These are phyloP conservation scores for Stenocarpella maydis DNA, from an alignment of 2,329 filamentous ascomycete species.

Conservation along the genomic window DNA sequence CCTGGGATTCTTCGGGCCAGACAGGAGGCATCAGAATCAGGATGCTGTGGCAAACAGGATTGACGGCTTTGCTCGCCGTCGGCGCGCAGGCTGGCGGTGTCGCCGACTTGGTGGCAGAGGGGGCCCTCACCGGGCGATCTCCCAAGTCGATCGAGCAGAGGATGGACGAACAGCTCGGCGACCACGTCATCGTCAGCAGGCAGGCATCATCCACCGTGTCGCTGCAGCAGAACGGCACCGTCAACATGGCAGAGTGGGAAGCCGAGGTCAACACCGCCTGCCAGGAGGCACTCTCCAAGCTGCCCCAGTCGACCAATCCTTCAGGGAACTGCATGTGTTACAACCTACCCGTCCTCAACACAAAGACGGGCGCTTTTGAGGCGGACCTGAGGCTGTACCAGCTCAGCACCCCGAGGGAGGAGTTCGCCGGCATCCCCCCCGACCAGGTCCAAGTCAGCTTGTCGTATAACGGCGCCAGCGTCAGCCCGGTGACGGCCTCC, in stretches of 20 bases:
- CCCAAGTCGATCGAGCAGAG: constrained; percentile 41
- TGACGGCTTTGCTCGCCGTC: constrained; percentile 48
- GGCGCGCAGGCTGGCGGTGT: constrained; percentile 47
- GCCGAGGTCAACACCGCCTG: constrained; percentile 66
- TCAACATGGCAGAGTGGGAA: constrained; percentile 67
- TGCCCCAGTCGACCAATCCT: constrained; percentile 72
- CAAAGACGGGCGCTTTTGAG: constrained; percentile 73
- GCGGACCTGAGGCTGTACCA: constrained; percentile 80
- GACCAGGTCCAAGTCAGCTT: constrained; percentile 64
- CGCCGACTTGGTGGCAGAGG: constrained; percentile 40
- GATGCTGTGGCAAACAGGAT: constrained; percentile 49
- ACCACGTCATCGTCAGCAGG: constrained; percentile 37
- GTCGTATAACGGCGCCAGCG: constrained; percentile 62
- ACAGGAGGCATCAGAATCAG: constrained; percentile 32
- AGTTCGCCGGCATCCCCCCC: constrained; percentile 60
- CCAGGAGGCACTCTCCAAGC: constrained; percentile 58
- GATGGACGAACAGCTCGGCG: constrained; percentile 41
- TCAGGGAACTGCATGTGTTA: constrained; percentile 84
- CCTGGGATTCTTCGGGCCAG: constrained; percentile 17
- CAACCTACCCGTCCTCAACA: constrained; percentile 77
- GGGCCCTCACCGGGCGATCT: constrained; percentile 38
- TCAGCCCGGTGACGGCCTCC: constrained; percentile 51
- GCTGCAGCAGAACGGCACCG: constrained; percentile 52
- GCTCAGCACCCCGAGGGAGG: constrained; percentile 65
- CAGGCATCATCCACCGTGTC: constrained; percentile 43